Conservation (phyloP, 2,329 filamentous ascomycete species). For the Arthrobotrys musiformis region DNA sequence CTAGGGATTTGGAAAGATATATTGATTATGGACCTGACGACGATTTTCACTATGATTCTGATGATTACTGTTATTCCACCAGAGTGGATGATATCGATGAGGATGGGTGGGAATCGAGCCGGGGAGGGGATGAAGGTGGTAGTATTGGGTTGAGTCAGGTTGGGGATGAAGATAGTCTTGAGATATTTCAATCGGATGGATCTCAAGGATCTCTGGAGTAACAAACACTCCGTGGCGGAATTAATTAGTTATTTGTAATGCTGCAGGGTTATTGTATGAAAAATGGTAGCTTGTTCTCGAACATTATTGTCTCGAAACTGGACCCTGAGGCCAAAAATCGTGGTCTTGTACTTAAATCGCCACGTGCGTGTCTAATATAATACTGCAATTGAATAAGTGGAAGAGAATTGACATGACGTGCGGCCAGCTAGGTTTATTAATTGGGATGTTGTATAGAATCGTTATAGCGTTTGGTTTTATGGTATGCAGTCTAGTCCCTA, state of each 20-base stretch:
- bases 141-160: background rate
- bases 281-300: background rate
- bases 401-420: too few relatives aligned
- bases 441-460: too few relatives aligned
- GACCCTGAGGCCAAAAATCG: too few relatives aligned
- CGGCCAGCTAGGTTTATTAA: too few relatives aligned
- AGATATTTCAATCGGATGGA: background rate
- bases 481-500: too few relatives aligned
- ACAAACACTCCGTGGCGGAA: background rate
- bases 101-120: background rate
- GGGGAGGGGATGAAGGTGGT: background rate
- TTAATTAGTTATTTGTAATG: background rate
- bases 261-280: too few relatives aligned
- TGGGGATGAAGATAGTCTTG: background rate
- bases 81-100: background rate
- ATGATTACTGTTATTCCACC: background rate
- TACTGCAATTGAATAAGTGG: too few relatives aligned
- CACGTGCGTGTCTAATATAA: too few relatives aligned
- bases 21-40: background rate
- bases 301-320: too few relatives aligned
- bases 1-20: background rate
- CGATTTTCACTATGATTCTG: background rate
- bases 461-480: too few relatives aligned
- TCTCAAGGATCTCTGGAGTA: background rate
- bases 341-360: too few relatives aligned